These are phyloP conservation scores for Saccharomyces mikatae DNA, from an alignment of 805 yeast species.

Conservation along the genomic window DNA sequence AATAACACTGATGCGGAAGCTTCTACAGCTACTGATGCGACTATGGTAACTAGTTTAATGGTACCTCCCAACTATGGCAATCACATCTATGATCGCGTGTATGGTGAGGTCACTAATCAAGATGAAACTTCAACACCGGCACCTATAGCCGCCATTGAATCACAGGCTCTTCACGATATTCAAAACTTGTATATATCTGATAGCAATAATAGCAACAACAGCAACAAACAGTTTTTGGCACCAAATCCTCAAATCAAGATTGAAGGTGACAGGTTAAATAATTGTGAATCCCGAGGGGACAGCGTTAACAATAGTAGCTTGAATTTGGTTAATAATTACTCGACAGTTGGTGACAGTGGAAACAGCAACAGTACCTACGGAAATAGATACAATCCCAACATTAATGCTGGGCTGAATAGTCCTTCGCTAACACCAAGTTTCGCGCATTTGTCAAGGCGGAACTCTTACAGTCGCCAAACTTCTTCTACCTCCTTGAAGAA, in stretches of 20 bases:
- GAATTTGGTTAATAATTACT: neutral
- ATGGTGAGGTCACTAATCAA: constrained; percentile 44
- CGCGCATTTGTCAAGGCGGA: constrained; percentile 51
- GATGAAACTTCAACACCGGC: neutral
- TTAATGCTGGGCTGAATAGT: constrained; percentile 1
- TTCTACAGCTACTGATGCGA: neutral
- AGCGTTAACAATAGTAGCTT: neutral
- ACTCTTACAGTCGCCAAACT: constrained; percentile 36
- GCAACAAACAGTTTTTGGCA: neutral
- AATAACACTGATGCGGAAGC: neutral
- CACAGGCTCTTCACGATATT: neutral
- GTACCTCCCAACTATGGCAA: constrained; percentile 84
- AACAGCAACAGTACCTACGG: neutral
- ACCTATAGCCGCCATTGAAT: neutral
- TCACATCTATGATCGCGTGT: constrained; percentile 73
- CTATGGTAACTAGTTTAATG: constrained; percentile 34
- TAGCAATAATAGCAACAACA: neutral
- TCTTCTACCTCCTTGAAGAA: constrained; percentile 17
- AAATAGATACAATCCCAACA: neutral
- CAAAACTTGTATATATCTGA: neutral
- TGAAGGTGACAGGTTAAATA: neutral
- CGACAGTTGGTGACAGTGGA: neutral
- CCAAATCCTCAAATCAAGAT: neutral
- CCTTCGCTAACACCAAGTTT: constrained; percentile 40
- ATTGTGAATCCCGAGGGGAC: neutral